Conservation (phyloP, 805 yeast genomes). For the Ogataea angusta region DNA sequence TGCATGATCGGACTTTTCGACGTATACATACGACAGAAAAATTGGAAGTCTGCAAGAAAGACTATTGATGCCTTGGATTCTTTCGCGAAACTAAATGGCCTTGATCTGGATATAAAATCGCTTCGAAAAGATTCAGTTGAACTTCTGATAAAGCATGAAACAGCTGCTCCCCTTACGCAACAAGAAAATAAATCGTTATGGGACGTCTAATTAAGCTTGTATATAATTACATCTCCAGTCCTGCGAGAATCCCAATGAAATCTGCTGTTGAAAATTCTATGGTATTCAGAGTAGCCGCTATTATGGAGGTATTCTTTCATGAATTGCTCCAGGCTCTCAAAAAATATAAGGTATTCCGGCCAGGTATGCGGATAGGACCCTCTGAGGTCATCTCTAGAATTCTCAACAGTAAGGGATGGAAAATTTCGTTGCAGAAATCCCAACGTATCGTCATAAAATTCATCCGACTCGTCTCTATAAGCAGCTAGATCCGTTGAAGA, state of each 20-base stretch:
- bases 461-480: constrained; percentile 87
- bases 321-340: constrained; percentile 55
- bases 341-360: constrained; percentile 75
- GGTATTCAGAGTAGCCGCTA: constrained; percentile 42
- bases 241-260: constrained; percentile 87
- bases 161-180: not conserved
- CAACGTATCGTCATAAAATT: constrained; percentile 65
- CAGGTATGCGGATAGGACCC: constrained; percentile 41
- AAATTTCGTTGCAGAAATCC: constrained; percentile 54
- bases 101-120: constrained; percentile 15
- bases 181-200: not conserved
- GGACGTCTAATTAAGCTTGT: constrained; percentile 23
- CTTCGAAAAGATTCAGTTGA: constrained; percentile 17
- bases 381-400: too few species aligned
- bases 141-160: constrained; percentile 6
- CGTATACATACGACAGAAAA: constrained; percentile 38
- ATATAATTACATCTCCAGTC: constrained; percentile 72
- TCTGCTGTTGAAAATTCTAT: constrained; percentile 69
- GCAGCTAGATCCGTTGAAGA: constrained; percentile 32
- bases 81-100: constrained; percentile 11
- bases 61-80: constrained; percentile 32
- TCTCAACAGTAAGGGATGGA: constrained; percentile 31
- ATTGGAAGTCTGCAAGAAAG: constrained; percentile 38
- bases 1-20: constrained; percentile 72
- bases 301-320: constrained; percentile 36